Percentiles rank a stretch among this genome's conserved stretches.
Conservation (phyloP, 306 rosid species). For the Sicyos edulis region DNA sequence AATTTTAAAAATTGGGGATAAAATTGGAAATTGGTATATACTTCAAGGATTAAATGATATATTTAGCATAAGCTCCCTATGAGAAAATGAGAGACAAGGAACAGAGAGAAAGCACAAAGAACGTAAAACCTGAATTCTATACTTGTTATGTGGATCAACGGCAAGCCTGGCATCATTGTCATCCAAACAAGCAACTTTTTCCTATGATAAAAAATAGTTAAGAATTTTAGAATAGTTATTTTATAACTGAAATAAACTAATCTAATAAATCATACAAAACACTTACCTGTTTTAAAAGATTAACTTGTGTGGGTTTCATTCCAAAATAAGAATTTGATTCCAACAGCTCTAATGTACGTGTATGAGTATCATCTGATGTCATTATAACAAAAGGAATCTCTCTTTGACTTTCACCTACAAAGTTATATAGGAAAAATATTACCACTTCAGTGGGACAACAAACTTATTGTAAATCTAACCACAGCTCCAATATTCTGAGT, state of each 20-base stretch:
- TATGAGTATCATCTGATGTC: conserved; percentile 97
- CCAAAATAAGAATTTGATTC: conserved; percentile 84
- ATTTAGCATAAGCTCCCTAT: background rate
- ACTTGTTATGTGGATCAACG: conserved; percentile 62
- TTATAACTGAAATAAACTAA: conserved; percentile 4
- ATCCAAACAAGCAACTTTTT: conserved; percentile 94
- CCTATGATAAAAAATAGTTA: conserved; percentile 45
- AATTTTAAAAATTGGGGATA: background rate
- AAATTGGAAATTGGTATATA: background rate
- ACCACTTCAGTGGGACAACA: conserved; percentile 9
- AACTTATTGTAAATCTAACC: background rate
- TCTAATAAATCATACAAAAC: conserved; percentile 16
- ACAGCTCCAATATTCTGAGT: background rate
- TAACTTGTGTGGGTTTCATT: conserved; percentile 84
- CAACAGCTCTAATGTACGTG: conserved; percentile 56
- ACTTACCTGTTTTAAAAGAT: conserved; percentile 85
- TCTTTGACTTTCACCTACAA: conserved; percentile 43
- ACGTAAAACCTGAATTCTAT: conserved; percentile 71
- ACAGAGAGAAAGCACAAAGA: background rate
- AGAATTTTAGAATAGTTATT: background rate
- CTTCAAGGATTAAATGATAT: background rate
- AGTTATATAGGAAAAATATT: conserved; percentile 25
- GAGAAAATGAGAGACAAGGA: background rate
- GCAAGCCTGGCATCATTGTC: conserved; percentile 97
- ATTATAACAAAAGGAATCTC: conserved; percentile 76